Evolutionary conservation across 805 yeast species (phyloP).

Genomic region (Hanseniaspora hatyaiensis): DNA sequence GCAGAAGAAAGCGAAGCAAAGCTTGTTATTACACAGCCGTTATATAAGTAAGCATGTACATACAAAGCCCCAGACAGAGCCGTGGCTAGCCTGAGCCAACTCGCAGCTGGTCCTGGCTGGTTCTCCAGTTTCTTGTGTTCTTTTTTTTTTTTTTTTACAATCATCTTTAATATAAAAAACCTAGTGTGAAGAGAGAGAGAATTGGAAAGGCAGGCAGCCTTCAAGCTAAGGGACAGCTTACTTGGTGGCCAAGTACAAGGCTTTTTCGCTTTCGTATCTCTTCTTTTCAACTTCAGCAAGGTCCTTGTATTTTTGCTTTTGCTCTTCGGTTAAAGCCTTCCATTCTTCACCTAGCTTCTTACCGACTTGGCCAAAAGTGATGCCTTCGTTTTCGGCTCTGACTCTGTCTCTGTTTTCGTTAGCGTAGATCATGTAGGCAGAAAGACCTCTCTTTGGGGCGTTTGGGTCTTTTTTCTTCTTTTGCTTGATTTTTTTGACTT

Average conservation of each 20-base stretch:
- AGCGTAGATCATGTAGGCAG: conserved; percentile 98
- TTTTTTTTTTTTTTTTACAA: neutral
- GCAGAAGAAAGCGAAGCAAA: too few relatives aligned
- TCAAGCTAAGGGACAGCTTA: too few relatives aligned
- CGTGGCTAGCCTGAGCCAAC: too few relatives aligned
- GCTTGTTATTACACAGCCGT: too few relatives aligned
- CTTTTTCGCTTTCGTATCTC: conserved; percentile 94
- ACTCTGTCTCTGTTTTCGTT: conserved; percentile 94
- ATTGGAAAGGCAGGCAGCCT: too few relatives aligned
- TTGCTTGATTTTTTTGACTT: conserved; percentile 27
- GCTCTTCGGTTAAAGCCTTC: conserved; percentile 78
- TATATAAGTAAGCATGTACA: too few relatives aligned
- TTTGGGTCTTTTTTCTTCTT: conserved; percentile 68
- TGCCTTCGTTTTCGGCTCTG: conserved; percentile 92
- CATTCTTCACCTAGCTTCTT: conserved; percentile 90
- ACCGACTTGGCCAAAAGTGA: conserved; percentile 91
- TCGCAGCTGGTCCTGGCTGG: neutral
- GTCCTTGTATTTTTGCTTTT: conserved; percentile 78
- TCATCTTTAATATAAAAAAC: conserved; percentile 2
- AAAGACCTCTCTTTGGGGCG: conserved; percentile 97
- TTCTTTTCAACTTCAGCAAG: conserved; percentile 94
- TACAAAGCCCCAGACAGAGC: too few relatives aligned
- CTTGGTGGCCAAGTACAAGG: conserved; percentile 52
- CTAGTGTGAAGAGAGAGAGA: conserved; percentile 3
- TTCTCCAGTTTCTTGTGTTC: neutral